A percentile compares a stretch with the other conserved stretches of the same genome.
phyloP scores from a whole-genome alignment of 1,139 yeast genomes.

The Debaryomycetaceae sp. region DNA sequence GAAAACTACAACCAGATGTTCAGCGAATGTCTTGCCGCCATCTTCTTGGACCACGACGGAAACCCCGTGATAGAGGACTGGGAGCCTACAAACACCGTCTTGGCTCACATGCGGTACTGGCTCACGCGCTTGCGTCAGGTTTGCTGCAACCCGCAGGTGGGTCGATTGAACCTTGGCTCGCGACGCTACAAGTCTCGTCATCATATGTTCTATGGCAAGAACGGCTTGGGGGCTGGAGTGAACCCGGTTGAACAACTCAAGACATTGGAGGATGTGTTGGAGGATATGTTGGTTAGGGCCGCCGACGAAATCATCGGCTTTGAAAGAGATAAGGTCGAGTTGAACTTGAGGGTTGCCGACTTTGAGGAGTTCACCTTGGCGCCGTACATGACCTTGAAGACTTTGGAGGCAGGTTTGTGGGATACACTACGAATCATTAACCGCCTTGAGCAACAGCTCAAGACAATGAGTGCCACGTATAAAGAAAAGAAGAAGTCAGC shows the following conservation, averaged over 20 bases:
- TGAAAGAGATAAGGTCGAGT: conserved; percentile 45
- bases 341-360: conserved; percentile 55
- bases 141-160: conserved; percentile 80
- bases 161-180: conserved; percentile 31
- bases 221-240: conserved; percentile 10
- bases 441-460: conserved; percentile 18
- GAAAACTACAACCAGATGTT: conserved; percentile 70
- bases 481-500: conserved; percentile 8
- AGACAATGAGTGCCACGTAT: conserved; percentile 14
- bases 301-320: conserved; percentile 42
- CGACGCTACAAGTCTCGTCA: conserved; percentile 25
- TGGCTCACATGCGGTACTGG: conserved; percentile 58
- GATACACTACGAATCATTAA: conserved; percentile 28
- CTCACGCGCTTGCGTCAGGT: conserved; percentile 64
- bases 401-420: conserved; percentile 37
- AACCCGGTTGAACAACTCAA: conserved; percentile 36
- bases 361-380: conserved; percentile 49
- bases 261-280: conserved; percentile 65
- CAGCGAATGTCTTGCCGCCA: conserved; percentile 57
- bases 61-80: conserved; percentile 48
- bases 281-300: conserved; percentile 56
- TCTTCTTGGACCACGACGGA: conserved; percentile 57
- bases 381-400: conserved; percentile 45
- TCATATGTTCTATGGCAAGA: conserved; percentile 7
- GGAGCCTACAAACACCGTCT: conserved; percentile 42